A percentile compares a stretch with the other conserved stretches of the same genome.
Conservation (phyloP, 2,329 filamentous ascomycete genomes). For the Ascochyta clinopodiicola region DNA sequence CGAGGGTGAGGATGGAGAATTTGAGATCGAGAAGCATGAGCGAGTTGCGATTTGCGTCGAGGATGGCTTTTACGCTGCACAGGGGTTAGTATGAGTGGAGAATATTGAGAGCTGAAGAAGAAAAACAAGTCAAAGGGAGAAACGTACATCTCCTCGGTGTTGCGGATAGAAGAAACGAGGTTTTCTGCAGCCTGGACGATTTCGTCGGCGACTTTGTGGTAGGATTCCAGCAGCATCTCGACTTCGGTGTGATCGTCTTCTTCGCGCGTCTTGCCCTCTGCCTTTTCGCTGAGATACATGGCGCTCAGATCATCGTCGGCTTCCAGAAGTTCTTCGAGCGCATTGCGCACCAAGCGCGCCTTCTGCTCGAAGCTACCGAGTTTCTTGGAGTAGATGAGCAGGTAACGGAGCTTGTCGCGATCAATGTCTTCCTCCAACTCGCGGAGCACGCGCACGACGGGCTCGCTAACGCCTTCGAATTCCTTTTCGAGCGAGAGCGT, state of each 20-base stretch:
- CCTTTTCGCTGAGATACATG: constrained; percentile 96
- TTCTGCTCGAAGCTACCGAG: constrained; percentile 98
- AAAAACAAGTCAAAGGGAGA: not conserved
- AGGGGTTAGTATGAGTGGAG: constrained; percentile 18
- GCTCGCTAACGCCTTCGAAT: constrained; percentile 91
- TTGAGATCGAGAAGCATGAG: constrained; percentile 97
- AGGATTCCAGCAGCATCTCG: constrained; percentile 95
- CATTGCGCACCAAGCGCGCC: constrained; percentile 88
- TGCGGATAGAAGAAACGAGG: constrained; percentile 90
- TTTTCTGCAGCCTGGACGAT: constrained; percentile 96
- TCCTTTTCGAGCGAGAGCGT: constrained; percentile 91
- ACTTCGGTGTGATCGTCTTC: constrained; percentile 94
- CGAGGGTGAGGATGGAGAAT: constrained; percentile 92
- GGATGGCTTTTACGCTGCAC: constrained; percentile 85
- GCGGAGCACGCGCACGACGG: constrained; percentile 84
- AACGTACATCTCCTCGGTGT: constrained; percentile 95
- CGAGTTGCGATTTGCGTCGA: constrained; percentile 96
- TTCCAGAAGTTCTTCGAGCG: constrained; percentile 93
- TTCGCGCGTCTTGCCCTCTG: constrained; percentile 72
- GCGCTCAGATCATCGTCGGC: constrained; percentile 92
- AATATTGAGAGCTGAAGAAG: not conserved
- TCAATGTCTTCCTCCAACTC: constrained; percentile 98
- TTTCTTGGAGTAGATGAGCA: constrained; percentile 94
- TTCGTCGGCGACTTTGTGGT: constrained; percentile 97
- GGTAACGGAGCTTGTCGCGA: constrained; percentile 85